These are phyloP conservation scores for Candida dajiaensis DNA, from an alignment of 805 yeast species.

Conservation along the genomic window DNA sequence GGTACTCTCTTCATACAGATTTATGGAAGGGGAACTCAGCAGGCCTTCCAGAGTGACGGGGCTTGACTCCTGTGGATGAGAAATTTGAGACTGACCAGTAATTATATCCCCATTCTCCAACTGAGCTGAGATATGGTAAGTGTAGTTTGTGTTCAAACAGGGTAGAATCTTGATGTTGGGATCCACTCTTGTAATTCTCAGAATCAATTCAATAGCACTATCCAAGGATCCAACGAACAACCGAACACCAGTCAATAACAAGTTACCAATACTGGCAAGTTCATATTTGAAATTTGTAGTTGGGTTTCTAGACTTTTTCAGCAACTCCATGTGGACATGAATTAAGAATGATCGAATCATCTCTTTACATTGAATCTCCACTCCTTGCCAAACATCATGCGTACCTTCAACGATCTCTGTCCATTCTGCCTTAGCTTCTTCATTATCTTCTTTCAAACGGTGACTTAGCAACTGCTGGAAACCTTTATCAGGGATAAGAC, in stretches of 20 bases:
- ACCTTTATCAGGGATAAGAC: conserved; percentile 56
- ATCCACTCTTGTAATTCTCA: conserved; percentile 58
- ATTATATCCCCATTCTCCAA: conserved; percentile 64
- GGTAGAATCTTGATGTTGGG: conserved; percentile 57
- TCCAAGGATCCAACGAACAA: conserved; percentile 80
- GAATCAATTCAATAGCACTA: conserved; percentile 71
- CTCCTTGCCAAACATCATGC: conserved; percentile 59
- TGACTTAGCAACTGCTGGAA: conserved; percentile 35
- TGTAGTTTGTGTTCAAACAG: conserved; percentile 76
- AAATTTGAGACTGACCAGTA: conserved; percentile 89
- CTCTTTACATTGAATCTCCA: conserved; percentile 57
- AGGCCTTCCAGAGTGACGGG: conserved; percentile 2
- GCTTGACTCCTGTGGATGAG: conserved; percentile 59
- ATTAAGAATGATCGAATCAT: conserved; percentile 72
- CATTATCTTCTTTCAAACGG: conserved; percentile 43
- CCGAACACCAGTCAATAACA: conserved; percentile 77
- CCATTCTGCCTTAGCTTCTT: conserved; percentile 69
- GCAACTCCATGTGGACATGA: conserved; percentile 70
- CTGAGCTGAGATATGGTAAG: conserved; percentile 79
- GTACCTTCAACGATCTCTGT: conserved; percentile 69
- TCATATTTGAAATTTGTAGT: conserved; percentile 63
- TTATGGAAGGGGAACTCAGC: conserved; percentile 13
- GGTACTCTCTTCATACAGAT: conserved; percentile 9
- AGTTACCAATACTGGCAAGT: conserved; percentile 78
- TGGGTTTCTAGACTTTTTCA: conserved; percentile 55